Evolutionary conservation across 805 yeast genomes (phyloP).

Genomic region (Metschnikowia colocasiae): DNA sequence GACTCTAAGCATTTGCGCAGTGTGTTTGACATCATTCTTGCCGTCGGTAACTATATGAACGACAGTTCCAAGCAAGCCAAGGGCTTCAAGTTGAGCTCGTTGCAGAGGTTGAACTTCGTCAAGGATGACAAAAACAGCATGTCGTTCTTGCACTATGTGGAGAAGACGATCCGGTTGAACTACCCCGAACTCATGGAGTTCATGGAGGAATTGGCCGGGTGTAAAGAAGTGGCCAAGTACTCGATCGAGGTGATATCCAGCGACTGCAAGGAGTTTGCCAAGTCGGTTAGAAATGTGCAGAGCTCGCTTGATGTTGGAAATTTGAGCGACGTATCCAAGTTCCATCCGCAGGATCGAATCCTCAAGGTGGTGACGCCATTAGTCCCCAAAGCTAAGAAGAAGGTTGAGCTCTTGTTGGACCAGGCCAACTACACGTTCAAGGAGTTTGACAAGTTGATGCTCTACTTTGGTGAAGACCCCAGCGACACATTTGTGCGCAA

Average conservation of each 20-base stretch:
- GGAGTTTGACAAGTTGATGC: constrained; percentile 58
- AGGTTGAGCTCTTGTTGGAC: constrained; percentile 46
- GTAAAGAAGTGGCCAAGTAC: constrained; percentile 53
- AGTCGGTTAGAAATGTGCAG: constrained; percentile 48
- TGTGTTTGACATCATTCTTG: constrained; percentile 62
- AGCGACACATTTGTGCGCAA: constrained; percentile 52
- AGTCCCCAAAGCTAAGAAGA: constrained; percentile 52
- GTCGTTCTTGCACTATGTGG: constrained; percentile 74
- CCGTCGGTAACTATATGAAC: constrained; percentile 79
- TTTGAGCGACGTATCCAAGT: constrained; percentile 55
- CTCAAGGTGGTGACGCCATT: constrained; percentile 50
- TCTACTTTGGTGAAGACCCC: constrained; percentile 69
- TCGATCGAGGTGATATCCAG: constrained; percentile 59
- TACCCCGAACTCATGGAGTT: constrained; percentile 64
- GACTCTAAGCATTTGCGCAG: constrained; percentile 52
- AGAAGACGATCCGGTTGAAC: constrained; percentile 58
- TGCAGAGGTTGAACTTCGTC: constrained; percentile 66
- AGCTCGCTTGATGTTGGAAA: constrained; percentile 58
- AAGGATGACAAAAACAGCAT: constrained; percentile 66
- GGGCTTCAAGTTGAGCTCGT: constrained; percentile 68
- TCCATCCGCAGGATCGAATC: constrained; percentile 67
- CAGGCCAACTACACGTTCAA: constrained; percentile 50
- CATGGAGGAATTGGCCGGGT: constrained; percentile 53
- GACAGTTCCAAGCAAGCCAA: constrained; percentile 61
- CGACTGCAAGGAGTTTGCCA: constrained; percentile 56